phyloP scores from a whole-genome alignment of 75 land plant genomes.

The Isoetes taiwanensis region DNA sequence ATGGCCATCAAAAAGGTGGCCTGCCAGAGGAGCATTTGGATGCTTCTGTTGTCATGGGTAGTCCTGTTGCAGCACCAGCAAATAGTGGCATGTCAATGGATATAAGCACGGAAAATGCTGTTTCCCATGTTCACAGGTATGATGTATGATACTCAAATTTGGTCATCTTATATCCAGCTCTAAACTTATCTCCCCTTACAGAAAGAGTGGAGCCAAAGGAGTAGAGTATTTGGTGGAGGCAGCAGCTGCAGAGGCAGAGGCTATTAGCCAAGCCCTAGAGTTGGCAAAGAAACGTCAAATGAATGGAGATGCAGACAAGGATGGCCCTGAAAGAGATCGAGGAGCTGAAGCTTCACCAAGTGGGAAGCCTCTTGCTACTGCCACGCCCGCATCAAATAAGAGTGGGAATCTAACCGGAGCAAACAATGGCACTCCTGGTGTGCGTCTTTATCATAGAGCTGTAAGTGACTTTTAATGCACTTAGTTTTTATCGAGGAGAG shows the following conservation, averaged over 20 bases:
- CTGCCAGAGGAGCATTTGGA: slow-evolving; percentile 27
- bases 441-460: slow-evolving; percentile 90
- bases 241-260: slow-evolving; percentile 96
- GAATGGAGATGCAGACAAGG: slow-evolving; percentile 58
- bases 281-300: slow-evolving; percentile 82
- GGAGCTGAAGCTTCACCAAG: slow-evolving; percentile 88
- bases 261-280: slow-evolving; percentile 80
- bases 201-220: slow-evolving; percentile 66
- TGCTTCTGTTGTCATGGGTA: slow-evolving; percentile 85
- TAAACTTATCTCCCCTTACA: not conserved
- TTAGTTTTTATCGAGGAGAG: too few relatives aligned
- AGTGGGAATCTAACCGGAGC: slow-evolving; percentile 25
- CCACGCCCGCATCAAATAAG: slow-evolving; percentile 19
- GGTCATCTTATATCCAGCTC: not conserved
- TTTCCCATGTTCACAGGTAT: slow-evolving; percentile 62
- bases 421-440: slow-evolving; percentile 49
- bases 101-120: slow-evolving; percentile 89
- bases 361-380: slow-evolving; percentile 45
- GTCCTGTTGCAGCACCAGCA: slow-evolving; percentile 80
- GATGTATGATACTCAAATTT: not conserved
- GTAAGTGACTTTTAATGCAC: too few relatives aligned
- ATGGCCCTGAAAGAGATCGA: slow-evolving; percentile 66
- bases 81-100: slow-evolving; percentile 90
- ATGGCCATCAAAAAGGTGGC: slow-evolving; percentile 38
- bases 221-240: slow-evolving; percentile 97